A percentile compares a stretch with the other conserved stretches of the same genome.
phyloP scores from a whole-genome alignment of 495 filamentous ascomycete genomes.

The Umbilicaria muhlenbergii region DNA sequence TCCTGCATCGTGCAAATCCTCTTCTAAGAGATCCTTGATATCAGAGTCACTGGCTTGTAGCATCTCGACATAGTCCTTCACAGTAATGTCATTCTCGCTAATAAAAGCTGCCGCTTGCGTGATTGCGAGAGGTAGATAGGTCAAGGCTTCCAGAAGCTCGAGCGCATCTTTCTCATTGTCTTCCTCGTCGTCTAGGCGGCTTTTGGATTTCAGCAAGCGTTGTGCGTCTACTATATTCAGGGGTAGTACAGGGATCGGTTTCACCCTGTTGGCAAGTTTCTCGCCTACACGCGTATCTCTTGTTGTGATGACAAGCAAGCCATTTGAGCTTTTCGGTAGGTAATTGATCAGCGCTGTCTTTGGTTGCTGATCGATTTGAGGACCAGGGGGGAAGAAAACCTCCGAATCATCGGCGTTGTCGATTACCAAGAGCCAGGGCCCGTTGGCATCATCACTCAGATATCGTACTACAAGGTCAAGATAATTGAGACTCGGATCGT shows the following conservation, averaged over 20 bases:
- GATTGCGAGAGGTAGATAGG: slow-evolving; percentile 16
- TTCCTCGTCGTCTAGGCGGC: not conserved
- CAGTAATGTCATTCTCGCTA: slow-evolving; percentile 10
- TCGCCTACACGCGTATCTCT: slow-evolving; percentile 11
- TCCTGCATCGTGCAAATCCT: slow-evolving; percentile 11
- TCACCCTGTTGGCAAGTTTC: slow-evolving; percentile 4
- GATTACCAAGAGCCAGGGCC: slow-evolving; percentile 32
- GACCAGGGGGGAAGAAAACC: slow-evolving; percentile 14
- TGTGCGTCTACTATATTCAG: slow-evolving; percentile 4
- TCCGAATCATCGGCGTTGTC: slow-evolving; percentile 35
- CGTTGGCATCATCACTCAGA: slow-evolving; percentile 17
- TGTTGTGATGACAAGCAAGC: slow-evolving; percentile 17
- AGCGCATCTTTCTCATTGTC: not conserved
- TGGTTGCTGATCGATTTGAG: not conserved
- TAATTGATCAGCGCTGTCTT: slow-evolving; percentile 10
- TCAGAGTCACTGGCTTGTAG: slow-evolving; percentile 6
- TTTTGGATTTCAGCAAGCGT: slow-evolving; percentile 1
- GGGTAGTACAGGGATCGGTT: slow-evolving; percentile 3
- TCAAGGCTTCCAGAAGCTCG: slow-evolving; percentile 8
- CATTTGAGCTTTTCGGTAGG: slow-evolving; percentile 11
- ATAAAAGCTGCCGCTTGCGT: slow-evolving; percentile 16
- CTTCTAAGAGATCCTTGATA: slow-evolving; percentile 6
- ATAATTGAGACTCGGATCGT: slow-evolving; percentile 21
- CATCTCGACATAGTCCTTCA: slow-evolving; percentile 10
- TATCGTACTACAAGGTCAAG: slow-evolving; percentile 22